phyloP scores from a whole-genome alignment of 2,329 filamentous ascomycete genomes.

The Ophiocordyceps robertsii region DNA sequence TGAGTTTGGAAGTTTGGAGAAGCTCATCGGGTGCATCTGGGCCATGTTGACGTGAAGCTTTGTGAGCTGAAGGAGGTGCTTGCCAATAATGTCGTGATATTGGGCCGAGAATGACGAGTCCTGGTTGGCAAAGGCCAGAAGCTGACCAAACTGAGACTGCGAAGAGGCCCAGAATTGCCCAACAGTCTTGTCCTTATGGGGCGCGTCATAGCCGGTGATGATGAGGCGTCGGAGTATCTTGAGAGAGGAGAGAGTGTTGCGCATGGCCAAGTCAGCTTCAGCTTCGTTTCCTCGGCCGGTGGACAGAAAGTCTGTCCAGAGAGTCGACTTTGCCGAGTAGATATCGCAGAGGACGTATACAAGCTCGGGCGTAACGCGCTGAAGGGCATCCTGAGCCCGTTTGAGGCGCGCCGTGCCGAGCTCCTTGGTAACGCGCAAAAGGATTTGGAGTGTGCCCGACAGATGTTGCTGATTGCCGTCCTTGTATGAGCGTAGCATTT shows the following conservation, averaged over 20 bases:
- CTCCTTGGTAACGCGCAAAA: slow-evolving; percentile 84
- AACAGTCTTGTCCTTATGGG: slow-evolving; percentile 65
- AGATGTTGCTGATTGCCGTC: slow-evolving; percentile 52
- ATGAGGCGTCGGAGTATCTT: slow-evolving; percentile 71
- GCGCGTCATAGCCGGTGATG: slow-evolving; percentile 70
- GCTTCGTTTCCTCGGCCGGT: slow-evolving; percentile 44
- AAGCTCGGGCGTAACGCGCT: slow-evolving; percentile 69
- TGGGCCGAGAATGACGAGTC: slow-evolving; percentile 38
- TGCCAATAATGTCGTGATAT: slow-evolving; percentile 55
- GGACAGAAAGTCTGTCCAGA: slow-evolving; percentile 52
- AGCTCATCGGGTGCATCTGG: slow-evolving; percentile 64
- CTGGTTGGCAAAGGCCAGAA: slow-evolving; percentile 50
- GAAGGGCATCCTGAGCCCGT: slow-evolving; percentile 61
- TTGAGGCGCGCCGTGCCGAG: slow-evolving; percentile 67
- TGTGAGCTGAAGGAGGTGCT: slow-evolving; percentile 77
- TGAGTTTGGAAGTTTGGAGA: slow-evolving; percentile 69
- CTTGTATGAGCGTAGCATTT: slow-evolving; percentile 40
- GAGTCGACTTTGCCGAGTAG: slow-evolving; percentile 59
- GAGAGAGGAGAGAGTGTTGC: slow-evolving; percentile 65
- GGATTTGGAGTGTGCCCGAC: slow-evolving; percentile 57
- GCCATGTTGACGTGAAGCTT: slow-evolving; percentile 88
- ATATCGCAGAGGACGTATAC: slow-evolving; percentile 67
- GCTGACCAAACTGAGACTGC: slow-evolving; percentile 63
- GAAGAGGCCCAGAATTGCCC: slow-evolving; percentile 70
- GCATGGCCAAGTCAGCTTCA: slow-evolving; percentile 49